These are phyloP conservation scores for Populus hybrid DNA, from an alignment of 441 rosid species.

Conservation along the genomic window DNA sequence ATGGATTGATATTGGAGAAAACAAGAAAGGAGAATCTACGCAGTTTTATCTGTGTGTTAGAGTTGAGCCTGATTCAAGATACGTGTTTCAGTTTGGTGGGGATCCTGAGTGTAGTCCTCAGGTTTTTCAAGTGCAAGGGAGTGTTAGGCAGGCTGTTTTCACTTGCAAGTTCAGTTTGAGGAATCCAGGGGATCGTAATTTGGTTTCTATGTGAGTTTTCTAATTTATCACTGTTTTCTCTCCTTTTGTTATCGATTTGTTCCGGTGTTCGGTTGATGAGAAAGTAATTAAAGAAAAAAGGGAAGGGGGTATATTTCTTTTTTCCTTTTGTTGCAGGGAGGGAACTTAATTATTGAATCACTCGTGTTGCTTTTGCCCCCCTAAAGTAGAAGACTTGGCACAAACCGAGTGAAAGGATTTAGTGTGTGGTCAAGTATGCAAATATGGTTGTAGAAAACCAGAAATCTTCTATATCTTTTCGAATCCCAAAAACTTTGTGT, in stretches of 20 bases:
- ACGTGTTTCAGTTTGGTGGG: slow-evolving; percentile 57
- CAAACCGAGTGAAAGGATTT: neutral
- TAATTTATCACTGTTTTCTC: neutral
- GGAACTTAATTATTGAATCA: neutral
- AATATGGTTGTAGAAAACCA: neutral
- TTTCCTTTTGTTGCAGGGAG: neutral
- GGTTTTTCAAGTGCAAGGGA: slow-evolving; percentile 68
- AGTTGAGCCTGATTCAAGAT: slow-evolving; percentile 66
- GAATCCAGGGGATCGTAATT: slow-evolving; percentile 38
- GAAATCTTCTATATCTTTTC: neutral
- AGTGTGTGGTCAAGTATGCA: neutral
- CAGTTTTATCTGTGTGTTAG: slow-evolving; percentile 38
- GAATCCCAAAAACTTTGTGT: neutral
- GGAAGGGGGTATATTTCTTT: neutral
- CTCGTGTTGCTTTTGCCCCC: too few relatives aligned
- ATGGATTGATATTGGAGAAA: slow-evolving; percentile 45
- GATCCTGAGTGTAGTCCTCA: slow-evolving; percentile 72
- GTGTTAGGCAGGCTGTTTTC: slow-evolving; percentile 59
- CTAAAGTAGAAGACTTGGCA: neutral
- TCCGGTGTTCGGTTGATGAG: slow-evolving; percentile 16
- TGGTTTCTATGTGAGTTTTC: slow-evolving; percentile 40
- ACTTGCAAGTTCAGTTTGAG: slow-evolving; percentile 65
- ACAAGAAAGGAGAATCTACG: slow-evolving; percentile 23
- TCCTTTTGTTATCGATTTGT: neutral
- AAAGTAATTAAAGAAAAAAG: neutral